A percentile compares a stretch with the other conserved stretches of the same genome.
These are phyloP conservation scores for Mycena rosella DNA, from an alignment of 768 basidiomycete genomes.

Conservation along the genomic window DNA sequence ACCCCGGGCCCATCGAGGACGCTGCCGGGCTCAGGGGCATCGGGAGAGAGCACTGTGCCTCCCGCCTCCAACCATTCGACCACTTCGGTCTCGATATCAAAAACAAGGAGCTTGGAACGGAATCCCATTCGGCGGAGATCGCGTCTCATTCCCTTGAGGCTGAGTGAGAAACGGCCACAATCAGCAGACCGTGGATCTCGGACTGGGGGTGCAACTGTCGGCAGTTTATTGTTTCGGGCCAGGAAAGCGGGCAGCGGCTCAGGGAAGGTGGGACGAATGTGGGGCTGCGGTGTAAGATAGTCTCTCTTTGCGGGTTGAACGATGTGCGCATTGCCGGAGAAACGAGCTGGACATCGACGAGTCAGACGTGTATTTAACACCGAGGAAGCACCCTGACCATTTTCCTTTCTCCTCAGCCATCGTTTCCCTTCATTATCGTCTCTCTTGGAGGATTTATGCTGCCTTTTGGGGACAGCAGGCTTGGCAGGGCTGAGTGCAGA, in stretches of 20 bases:
- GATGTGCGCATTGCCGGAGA: slow-evolving; percentile 80
- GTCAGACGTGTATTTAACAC: not conserved
- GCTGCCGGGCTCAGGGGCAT: slow-evolving; percentile 43
- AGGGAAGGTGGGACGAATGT: slow-evolving; percentile 73
- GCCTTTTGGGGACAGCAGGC: slow-evolving; percentile 50
- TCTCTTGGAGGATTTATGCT: slow-evolving; percentile 50
- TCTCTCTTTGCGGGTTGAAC: slow-evolving; percentile 72
- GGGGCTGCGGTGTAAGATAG: slow-evolving; percentile 58
- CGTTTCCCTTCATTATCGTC: slow-evolving; percentile 83
- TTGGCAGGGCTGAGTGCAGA: slow-evolving; percentile 30
- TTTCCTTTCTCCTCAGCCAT: slow-evolving; percentile 82
- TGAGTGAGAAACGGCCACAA: slow-evolving; percentile 82
- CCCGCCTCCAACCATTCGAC: slow-evolving; percentile 71
- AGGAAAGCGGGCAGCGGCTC: slow-evolving; percentile 80
- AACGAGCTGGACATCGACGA: slow-evolving; percentile 62
- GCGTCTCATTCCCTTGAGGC: slow-evolving; percentile 80
- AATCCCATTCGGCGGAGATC: slow-evolving; percentile 73
- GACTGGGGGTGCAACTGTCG: slow-evolving; percentile 55
- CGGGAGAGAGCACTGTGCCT: slow-evolving; percentile 68
- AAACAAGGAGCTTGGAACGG: slow-evolving; percentile 71
- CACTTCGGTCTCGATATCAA: slow-evolving; percentile 76
- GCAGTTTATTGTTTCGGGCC: slow-evolving; percentile 68
- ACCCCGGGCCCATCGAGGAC: slow-evolving; percentile 50
- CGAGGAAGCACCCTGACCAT: slow-evolving; percentile 60
- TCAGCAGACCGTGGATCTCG: slow-evolving; percentile 68